phyloP scores from a whole-genome alignment of 768 basidiomycete genomes.

The Agaricus sinodeliciosus region DNA sequence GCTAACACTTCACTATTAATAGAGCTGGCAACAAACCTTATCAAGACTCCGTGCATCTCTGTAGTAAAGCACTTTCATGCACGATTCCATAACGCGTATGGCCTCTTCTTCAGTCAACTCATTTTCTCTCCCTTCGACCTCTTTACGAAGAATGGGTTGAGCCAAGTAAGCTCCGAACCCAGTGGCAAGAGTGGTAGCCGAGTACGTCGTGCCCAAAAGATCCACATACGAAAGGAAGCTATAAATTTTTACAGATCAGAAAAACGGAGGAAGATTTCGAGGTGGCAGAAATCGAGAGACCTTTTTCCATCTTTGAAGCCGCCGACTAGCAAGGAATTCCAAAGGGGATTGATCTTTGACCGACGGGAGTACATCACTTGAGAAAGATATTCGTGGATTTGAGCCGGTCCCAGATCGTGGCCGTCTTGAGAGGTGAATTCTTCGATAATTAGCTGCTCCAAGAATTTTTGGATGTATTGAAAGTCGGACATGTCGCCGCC shows the following conservation, averaged over 20 bases:
- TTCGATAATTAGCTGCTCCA: constrained; percentile 72
- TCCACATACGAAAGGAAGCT: constrained; percentile 95
- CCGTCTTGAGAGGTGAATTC: constrained; percentile 82
- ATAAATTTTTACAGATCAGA: constrained; percentile 1
- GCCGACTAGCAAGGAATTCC: constrained; percentile 92
- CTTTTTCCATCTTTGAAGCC: constrained; percentile 81
- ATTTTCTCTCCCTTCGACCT: constrained; percentile 78
- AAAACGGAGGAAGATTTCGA: not conserved
- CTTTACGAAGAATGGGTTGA: constrained; percentile 84
- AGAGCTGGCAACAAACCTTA: constrained; percentile 50
- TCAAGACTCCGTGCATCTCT: constrained; percentile 93
- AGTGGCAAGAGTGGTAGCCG: constrained; percentile 88
- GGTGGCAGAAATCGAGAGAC: constrained; percentile 32
- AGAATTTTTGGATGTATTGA: constrained; percentile 78
- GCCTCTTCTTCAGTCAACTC: constrained; percentile 76
- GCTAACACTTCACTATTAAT: not conserved
- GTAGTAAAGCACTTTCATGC: constrained; percentile 94
- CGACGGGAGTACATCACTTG: constrained; percentile 88
- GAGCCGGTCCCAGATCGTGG: constrained; percentile 75
- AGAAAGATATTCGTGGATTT: constrained; percentile 89
- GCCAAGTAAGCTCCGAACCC: constrained; percentile 94
- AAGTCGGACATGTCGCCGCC: constrained; percentile 98
- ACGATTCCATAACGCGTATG: constrained; percentile 66
- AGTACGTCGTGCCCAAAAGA: constrained; percentile 93
- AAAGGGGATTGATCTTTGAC: constrained; percentile 86